A percentile compares a stretch with the other conserved stretches of the same genome.
Conservation (phyloP, 495 filamentous ascomycete species). For the Aspergillus olivimuriae region DNA sequence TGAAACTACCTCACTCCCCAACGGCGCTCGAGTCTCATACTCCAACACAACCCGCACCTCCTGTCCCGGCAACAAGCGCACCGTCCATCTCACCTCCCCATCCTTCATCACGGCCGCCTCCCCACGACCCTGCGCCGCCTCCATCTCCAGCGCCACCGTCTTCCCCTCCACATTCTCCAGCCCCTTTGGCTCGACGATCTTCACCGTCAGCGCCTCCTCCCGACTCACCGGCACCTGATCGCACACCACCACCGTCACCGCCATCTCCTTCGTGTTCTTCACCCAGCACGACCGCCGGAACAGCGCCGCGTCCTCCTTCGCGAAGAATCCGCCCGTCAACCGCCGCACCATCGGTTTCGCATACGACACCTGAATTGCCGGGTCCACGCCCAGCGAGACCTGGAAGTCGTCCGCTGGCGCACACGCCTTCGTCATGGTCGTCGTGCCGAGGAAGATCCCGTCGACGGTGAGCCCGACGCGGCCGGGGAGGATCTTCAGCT, state of each 20-base stretch:
- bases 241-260: slow-evolving; percentile 49
- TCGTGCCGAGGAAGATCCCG: slow-evolving; percentile 59
- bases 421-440: slow-evolving; percentile 46
- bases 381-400: slow-evolving; percentile 61
- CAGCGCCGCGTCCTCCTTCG: slow-evolving; percentile 51
- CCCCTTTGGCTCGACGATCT: slow-evolving; percentile 46
- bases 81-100: slow-evolving; percentile 57
- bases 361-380: slow-evolving; percentile 54
- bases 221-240: slow-evolving; percentile 65
- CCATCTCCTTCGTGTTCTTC: slow-evolving; percentile 48
- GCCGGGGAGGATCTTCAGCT: slow-evolving; percentile 54
- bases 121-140: slow-evolving; percentile 13
- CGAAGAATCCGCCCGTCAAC: slow-evolving; percentile 40
- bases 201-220: slow-evolving; percentile 54
- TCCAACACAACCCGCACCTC: slow-evolving; percentile 53
- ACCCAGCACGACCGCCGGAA: slow-evolving; percentile 54
- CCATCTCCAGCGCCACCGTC: slow-evolving; percentile 15
- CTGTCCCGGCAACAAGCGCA: slow-evolving; percentile 49
- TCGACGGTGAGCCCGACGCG: slow-evolving; percentile 60
- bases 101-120: slow-evolving; percentile 40
- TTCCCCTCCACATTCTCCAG: slow-evolving; percentile 38
- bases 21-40: slow-evolving; percentile 46
- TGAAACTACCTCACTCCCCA: slow-evolving; percentile 12
- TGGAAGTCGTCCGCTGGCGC: slow-evolving; percentile 55
- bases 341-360: slow-evolving; percentile 54